phyloP scores from a whole-genome alignment of 2,329 filamentous ascomycete species.

The Davidsoniella eucalypti region DNA sequence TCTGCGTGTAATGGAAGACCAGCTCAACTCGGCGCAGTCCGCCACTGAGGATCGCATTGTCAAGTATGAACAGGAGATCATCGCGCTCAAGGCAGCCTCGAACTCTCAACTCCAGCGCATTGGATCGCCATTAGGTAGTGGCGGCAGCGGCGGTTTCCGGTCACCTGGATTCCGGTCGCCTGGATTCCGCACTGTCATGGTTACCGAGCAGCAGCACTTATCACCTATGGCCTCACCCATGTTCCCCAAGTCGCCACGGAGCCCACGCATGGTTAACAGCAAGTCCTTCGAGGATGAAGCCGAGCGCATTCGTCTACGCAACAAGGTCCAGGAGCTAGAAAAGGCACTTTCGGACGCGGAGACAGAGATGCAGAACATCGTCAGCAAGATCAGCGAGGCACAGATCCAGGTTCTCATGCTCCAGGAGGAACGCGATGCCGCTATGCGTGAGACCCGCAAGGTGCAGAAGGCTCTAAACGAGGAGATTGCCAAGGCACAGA shows the following conservation, averaged over 20 bases:
- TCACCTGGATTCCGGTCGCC: conserved; percentile 13
- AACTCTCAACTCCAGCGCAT: conserved; percentile 56
- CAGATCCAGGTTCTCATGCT: conserved; percentile 73
- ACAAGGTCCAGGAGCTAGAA: conserved; percentile 71
- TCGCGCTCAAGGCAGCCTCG: conserved; percentile 58
- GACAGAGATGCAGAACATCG: conserved; percentile 66
- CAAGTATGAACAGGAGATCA: conserved; percentile 74
- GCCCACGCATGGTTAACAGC: conserved; percentile 35
- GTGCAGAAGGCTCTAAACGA: conserved; percentile 50
- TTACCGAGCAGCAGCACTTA: conserved; percentile 16
- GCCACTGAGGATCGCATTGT: conserved; percentile 70
- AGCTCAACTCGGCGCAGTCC: conserved; percentile 66
- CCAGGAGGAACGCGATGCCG: conserved; percentile 58
- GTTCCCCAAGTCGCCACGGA: conserved; percentile 24
- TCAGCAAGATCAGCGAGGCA: conserved; percentile 61
- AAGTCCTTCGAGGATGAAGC: conserved; percentile 56
- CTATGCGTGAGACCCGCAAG: conserved; percentile 52
- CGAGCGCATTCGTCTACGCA: conserved; percentile 59
- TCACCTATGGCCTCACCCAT: conserved; percentile 22
- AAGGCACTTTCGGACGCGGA: conserved; percentile 44
- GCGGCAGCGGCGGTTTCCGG: conserved; percentile 17
- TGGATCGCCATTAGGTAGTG: conserved; percentile 15
- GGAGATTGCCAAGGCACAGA: conserved; percentile 28
- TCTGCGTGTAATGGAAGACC: conserved; percentile 69
- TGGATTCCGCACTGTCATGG: conserved; percentile 11